Conservation (phyloP, 2,329 filamentous ascomycete genomes). For the Arthrobotrys entomopaga region DNA sequence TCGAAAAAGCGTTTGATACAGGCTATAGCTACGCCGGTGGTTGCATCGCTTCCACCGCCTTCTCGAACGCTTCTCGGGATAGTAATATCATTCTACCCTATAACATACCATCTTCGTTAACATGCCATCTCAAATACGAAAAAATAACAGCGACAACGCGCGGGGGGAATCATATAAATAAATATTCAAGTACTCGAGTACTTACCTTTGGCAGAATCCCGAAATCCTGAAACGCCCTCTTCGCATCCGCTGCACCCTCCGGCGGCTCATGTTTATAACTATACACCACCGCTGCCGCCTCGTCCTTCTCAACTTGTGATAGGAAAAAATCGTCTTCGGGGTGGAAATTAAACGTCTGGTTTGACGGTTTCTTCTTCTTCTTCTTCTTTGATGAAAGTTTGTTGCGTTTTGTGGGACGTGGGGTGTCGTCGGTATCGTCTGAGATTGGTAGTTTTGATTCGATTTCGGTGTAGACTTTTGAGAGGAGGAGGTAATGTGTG, state of each 20-base stretch:
- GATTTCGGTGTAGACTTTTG: constrained; percentile 91
- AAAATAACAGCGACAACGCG: too few species aligned
- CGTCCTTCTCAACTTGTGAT: constrained; percentile 62
- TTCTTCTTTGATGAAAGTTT: constrained; percentile 14
- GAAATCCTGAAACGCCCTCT: constrained; percentile 91
- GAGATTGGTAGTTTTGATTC: constrained; percentile 76
- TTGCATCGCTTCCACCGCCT: constrained; percentile 35
- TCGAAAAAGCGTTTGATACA: neutral
- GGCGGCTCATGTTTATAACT: constrained; percentile 81
- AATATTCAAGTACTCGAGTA: neutral
- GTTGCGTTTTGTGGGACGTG: constrained; percentile 10
- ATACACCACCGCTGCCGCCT: constrained; percentile 74
- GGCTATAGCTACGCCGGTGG: neutral
- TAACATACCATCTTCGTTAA: neutral
- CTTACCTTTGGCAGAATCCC: constrained; percentile 79
- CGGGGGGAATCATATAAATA: neutral
- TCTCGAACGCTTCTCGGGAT: constrained; percentile 30
- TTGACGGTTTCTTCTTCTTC: constrained; percentile 14
- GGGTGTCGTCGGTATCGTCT: constrained; percentile 65
- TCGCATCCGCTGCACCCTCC: constrained; percentile 85
- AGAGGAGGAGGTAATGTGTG: constrained; percentile 89
- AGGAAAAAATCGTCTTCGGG: constrained; percentile 89
- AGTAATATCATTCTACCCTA: constrained; percentile 44
- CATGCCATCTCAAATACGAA: too few species aligned
- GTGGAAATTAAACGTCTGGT: constrained; percentile 81